Base-by-base conservation (phyloP, 108 stramenopile species). In the Skeletonema marinoi region DNA sequence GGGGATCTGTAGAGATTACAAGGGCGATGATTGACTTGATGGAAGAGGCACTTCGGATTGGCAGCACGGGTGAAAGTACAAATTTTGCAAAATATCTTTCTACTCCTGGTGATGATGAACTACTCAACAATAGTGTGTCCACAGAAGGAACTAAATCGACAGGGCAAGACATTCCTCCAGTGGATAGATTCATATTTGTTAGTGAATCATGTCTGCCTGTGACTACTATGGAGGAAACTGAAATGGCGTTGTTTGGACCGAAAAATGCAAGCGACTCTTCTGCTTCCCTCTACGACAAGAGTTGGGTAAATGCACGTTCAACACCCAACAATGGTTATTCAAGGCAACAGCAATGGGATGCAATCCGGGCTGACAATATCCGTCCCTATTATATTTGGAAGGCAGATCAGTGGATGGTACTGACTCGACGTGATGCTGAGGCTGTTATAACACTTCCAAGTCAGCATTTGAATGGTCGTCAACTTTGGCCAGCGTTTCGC, bases 1-100 rank as follows among this genome's bases (percentile, higher is more conserved):
- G 96, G 96, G 96, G 96, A 61, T 91, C 91, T n/a, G 71, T 96
- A n/a, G 92, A 96, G 77, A 92, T 95, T 54, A 95, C 96, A 16
- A 71, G 88, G 66, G 93, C 92, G 60, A 96, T 96, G 96, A 76
- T 96, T 65, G 93, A 94, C 77, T 80, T 96, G 65, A 68, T 94
- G 59, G 77, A 90, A 32, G 87, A 88, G 59, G 88, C 86, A 4
- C 66, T 92, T 36, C 80, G 81, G 11, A 87, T 93, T 71, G 94
- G 91, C 46, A 68, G 91, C 46, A 63, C 77, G 14, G 63, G 62
- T n/a, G 39, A 75, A n/a, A 32, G 64, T 36, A 41, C 21, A n/a
- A 44, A 42, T 56, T 56, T 2, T 56, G 54, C 54, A 25, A 56
- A 56, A 79, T 76, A 81, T 71, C 66, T 80, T 19, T 74, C 78